A percentile compares a stretch with the other conserved stretches of the same genome.
These are phyloP conservation scores for Noccaea bulbosa DNA, from an alignment of 345 rosid genomes.

Conservation along the genomic window DNA sequence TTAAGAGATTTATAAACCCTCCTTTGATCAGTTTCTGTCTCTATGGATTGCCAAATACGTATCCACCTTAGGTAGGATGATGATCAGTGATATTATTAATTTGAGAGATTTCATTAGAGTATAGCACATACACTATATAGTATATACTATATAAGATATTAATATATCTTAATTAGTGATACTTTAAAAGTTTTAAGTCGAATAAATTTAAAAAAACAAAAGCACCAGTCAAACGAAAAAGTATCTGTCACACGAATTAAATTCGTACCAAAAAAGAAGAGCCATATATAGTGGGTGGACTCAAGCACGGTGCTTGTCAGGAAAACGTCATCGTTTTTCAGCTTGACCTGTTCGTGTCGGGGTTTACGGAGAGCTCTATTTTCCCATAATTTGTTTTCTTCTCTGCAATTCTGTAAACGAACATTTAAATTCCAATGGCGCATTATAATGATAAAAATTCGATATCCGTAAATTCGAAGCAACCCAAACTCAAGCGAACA, in stretches of 20 bases:
- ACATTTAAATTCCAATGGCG: conserved; percentile 21
- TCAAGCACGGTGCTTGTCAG: conserved; percentile 11
- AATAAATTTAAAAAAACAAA: too few relatives aligned
- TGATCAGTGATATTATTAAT: too few relatives aligned
- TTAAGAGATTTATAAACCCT: too few relatives aligned
- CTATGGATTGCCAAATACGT: too few relatives aligned
- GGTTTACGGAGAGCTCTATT: conserved; percentile 17
- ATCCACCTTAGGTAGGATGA: too few relatives aligned
- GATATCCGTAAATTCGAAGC: conserved; percentile 40
- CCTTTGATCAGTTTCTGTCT: too few relatives aligned
- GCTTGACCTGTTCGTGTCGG: conserved; percentile 28
- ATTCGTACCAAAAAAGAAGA: neutral
- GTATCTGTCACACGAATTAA: conserved; percentile 14
- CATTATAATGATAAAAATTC: conserved; percentile 13
- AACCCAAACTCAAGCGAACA: conserved; percentile 22
- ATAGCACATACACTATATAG: too few relatives aligned
- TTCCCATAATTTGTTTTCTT: neutral
- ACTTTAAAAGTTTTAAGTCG: too few relatives aligned
- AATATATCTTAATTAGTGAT: too few relatives aligned
- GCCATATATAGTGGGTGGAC: conserved; percentile 9
- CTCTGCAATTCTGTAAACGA: conserved; percentile 23
- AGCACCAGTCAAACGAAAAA: conserved; percentile 25
- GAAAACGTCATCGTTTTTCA: neutral
- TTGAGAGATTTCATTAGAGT: too few relatives aligned
- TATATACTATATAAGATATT: too few relatives aligned